Percentiles rank a stretch among this genome's conserved stretches.
Evolutionary conservation across 176 grass and related monocot genomes (phyloP).

Genomic region (Oropetium thomaeum): DNA sequence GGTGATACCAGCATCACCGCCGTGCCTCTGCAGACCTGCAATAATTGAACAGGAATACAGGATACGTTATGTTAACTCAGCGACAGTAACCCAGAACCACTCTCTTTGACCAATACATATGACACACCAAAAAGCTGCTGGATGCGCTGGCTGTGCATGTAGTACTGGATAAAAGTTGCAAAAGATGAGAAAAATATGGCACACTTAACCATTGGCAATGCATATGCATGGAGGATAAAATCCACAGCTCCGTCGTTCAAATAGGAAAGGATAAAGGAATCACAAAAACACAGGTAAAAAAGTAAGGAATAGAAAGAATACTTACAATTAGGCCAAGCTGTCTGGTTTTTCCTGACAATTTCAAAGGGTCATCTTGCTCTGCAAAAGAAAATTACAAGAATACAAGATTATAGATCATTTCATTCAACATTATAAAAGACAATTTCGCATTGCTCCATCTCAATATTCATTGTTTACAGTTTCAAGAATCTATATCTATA

Average conservation of each 20-base stretch:
- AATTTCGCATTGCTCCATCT: not conserved
- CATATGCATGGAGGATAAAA: not conserved
- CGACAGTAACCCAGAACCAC: not conserved
- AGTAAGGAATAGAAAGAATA: not conserved
- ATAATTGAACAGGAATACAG: not conserved
- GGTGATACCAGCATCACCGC: constrained; percentile 95
- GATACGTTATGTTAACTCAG: not conserved
- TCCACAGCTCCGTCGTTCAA: not conserved
- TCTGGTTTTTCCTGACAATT: constrained; percentile 66
- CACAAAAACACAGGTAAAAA: not conserved
- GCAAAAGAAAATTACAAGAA: constrained; percentile 17
- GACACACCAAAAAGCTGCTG: too few relatives aligned
- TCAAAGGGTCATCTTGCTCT: constrained; percentile 79
- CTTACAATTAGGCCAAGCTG: constrained; percentile 85
- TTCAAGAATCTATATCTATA: too few relatives aligned
- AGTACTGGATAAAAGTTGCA: too few relatives aligned
- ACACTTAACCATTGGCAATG: not conserved
- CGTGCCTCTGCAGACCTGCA: constrained; percentile 83
- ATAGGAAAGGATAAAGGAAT: not conserved
- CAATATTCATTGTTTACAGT: not conserved
- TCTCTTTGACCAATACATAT: too few relatives aligned
- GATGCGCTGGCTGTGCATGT: too few relatives aligned
- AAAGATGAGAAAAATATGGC: not conserved
- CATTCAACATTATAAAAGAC: not conserved
- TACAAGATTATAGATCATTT: not conserved